Evolutionary conservation across 2,329 filamentous ascomycete genomes (phyloP), one percentile per base, ranked within the genome.

Genomic region (Leptographium procerum): DNA sequence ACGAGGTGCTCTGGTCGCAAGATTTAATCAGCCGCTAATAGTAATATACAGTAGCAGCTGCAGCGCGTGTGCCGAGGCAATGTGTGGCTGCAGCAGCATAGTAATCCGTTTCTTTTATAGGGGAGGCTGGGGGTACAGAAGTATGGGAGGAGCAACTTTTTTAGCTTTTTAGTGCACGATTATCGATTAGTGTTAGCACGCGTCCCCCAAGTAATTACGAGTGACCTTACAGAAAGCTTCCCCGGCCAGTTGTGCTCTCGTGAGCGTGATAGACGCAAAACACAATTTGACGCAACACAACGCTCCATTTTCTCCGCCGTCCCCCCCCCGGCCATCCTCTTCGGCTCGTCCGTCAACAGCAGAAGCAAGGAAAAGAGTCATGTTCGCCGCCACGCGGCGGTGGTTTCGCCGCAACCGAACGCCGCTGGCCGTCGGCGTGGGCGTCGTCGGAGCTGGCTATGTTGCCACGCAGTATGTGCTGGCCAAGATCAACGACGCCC

Each of bases 321-420:
- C 14, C n/a, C 2, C 29, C 10, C 16, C 29, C 26, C n/a, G 13
- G 11, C 22, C 7, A 14, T 28, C 24, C 11, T 29, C 29, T 29
- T 16, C 26, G 4, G n/a, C n/a, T n/a, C n/a, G n/a, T n/a, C n/a
- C n/a, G n/a, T n/a, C n/a, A n/a, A n/a, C n/a, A n/a, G n/a, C n/a
- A n/a, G n/a, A n/a, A n/a, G n/a, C n/a, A n/a, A n/a, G n/a, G 24
- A 19, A 11, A 19, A 13, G 16, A 11, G 9, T 19, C 70, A 86
- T 86, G 83, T 75, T 86, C 67, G 75, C 78, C 63, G 85, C 89
- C 65, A 88, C 89, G 67, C 87, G 89, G 77, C 87, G 85, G 77
- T 99, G 94, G 91, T 79, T 97, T 70, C 85, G 85, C 74, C 89
- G 90, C 74, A 95, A 99, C 77, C 85, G 90, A 71, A 94, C 88